Evolutionary conservation across 176 grass and related monocot species (phyloP), one percentile per base, ranked within the genome.

Genomic region (Guadua angustifolia): DNA sequence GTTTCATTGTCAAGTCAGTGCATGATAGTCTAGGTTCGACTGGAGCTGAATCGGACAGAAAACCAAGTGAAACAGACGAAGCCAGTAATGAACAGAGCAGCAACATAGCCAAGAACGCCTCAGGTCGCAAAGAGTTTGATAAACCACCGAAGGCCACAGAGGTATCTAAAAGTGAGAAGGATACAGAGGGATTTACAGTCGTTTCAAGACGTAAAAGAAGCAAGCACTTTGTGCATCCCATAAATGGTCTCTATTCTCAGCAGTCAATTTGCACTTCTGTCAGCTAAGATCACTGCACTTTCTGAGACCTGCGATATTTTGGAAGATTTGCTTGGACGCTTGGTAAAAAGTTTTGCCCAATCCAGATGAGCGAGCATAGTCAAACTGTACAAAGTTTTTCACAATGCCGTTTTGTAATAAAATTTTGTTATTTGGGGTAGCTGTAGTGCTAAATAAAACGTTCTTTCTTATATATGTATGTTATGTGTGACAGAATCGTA

Each of bases 1-100:
- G 87, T 67, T 99, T 99, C 86, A 99, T 99, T 83, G 91, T 99
- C 60, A 95, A 83, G 79, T 99, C 97, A 1, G 89, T 88, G 46
- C 91, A 83, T 26, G 88, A 99, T 64, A 94, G 86, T 72, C 79
- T 96, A 80, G 88, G 90, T 55, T 83, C 89, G 11, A 67, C 72
- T 50, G 66, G 79, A 64, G 65, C 71, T 78, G 81, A 67, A 53
- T 49, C 14, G 29, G 86, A 74, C 53, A 72, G 63, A 72, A 94
- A 85, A 78, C 35, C 71, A 86, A 84, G 44, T 79, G 75, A 42
- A 36, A 64, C 82, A 49, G 88, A 86, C 79, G 81, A 90, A 82
- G 25, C 86, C 77, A 84, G 19, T 88, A 69, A 76, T 67, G 88
- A 90, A 38, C 80, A 88, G 16, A 82, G 17, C 62, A 82, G 52